A percentile compares a stretch with the other conserved stretches of the same genome.
phyloP scores from a whole-genome alignment of 768 basidiomycete genomes.

The Boletus eberwhitei region DNA sequence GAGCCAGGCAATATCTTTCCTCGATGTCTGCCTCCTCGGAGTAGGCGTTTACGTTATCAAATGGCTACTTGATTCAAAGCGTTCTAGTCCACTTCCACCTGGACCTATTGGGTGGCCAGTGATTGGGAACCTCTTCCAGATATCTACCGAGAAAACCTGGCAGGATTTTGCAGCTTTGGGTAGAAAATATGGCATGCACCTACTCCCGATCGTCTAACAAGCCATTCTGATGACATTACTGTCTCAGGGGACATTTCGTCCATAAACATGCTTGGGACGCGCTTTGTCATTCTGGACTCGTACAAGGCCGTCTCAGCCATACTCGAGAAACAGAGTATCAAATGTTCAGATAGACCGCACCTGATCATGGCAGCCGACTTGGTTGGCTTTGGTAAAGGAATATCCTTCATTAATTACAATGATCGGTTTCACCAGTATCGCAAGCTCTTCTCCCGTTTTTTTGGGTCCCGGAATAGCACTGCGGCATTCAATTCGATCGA shows the following conservation, averaged over 20 bases:
- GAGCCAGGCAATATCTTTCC: too few species aligned
- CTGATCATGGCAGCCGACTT: conserved; percentile 21
- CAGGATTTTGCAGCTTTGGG: conserved; percentile 51
- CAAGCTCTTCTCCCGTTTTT: conserved; percentile 5
- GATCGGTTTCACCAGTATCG: conserved; percentile 16
- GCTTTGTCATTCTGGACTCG: conserved; percentile 50
- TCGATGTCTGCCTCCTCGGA: conserved; percentile 7
- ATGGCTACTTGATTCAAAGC: neutral
- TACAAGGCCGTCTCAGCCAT: conserved; percentile 44
- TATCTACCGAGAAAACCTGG: conserved; percentile 52
- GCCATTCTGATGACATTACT: conserved; percentile 5
- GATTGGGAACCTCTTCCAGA: conserved; percentile 52
- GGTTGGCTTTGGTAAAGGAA: conserved; percentile 12
- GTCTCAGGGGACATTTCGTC: conserved; percentile 20
- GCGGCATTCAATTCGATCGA: conserved; percentile 11
- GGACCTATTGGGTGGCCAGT: conserved; percentile 34
- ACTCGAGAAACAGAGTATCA: conserved; percentile 51
- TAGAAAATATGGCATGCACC: conserved; percentile 44
- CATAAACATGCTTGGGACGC: conserved; percentile 38
- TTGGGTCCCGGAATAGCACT: conserved; percentile 12
- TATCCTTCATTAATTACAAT: conserved; percentile 6
- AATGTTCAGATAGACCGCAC: conserved; percentile 40
- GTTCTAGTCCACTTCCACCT: conserved; percentile 7
- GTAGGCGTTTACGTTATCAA: conserved; percentile 8
- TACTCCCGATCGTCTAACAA: neutral